Base-by-base conservation (phyloP, 768 basidiomycete species). In the Boletus rubropictus region DNA sequence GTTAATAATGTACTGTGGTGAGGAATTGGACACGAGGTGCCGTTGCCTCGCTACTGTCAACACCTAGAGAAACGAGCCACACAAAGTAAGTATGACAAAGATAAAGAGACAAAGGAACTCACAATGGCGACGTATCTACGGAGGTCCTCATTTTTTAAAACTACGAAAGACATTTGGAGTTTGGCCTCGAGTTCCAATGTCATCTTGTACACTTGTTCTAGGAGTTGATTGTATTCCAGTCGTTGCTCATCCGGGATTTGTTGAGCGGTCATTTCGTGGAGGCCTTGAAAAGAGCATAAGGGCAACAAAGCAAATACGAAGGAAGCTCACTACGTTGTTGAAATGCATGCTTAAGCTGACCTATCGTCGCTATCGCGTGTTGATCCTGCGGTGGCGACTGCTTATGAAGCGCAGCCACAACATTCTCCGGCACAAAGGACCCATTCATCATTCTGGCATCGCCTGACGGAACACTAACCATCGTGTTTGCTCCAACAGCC, bases 41-140 rank as follows among this genome's bases (percentile, higher is more conserved):
- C 60, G 52, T 61, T 67, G 66, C 32, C 69, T 71, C 24, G 58
- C 57, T 20, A 77, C 73, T 14, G 72, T 72, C 44, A 70, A 54
- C 27, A 73, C 72, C 79, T 78, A 48, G 28, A 46, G 47, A 25
- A 31, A 6, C 40, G 45, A 31, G 47, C 42, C 37, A 55, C 38
- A 55, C 46, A 41, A 27, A 28, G 20, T 38, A 42, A 57, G 45
- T 5, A 43, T 47, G 48, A 34, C 14, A 14, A 39, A 42, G 17
- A 50, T 24, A 54, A 55, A 54, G 31, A 45, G 21, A 54, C 39
- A 42, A 57, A 49, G 35, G 22, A 41, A 53, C 82, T 49, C 55
- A 86, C 85, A 44, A 83, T 80, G 11, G 69, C 60, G 29, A 82
- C 67, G 25, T 78, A 60, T 62, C 67, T 78, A 58, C 69, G 74